These are phyloP conservation scores for Candida mesenterica DNA, from an alignment of 1,139 yeast species.

Conservation along the genomic window DNA sequence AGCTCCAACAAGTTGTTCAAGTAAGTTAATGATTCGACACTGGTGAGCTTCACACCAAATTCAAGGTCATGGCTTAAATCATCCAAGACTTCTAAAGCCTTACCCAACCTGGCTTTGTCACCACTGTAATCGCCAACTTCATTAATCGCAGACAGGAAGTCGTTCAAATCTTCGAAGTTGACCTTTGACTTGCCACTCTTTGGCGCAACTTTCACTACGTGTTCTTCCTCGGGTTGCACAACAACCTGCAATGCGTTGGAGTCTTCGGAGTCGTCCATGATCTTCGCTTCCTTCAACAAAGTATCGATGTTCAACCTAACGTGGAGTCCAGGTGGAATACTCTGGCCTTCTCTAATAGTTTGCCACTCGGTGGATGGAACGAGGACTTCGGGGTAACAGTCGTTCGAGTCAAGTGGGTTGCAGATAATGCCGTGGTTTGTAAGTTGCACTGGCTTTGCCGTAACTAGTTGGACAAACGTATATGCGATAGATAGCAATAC, in stretches of 20 bases:
- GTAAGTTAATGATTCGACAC: slow-evolving; percentile 18
- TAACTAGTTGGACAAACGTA: slow-evolving; percentile 1
- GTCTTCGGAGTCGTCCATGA: slow-evolving; percentile 25
- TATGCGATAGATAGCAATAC: slow-evolving; percentile 7
- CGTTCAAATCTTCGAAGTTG: slow-evolving; percentile 18
- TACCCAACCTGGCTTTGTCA: slow-evolving; percentile 17
- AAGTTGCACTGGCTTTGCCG: slow-evolving; percentile 1
- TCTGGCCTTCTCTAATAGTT: slow-evolving; percentile 61
- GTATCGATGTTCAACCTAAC: slow-evolving; percentile 69
- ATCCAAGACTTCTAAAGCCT: slow-evolving; percentile 46
- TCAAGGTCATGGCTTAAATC: slow-evolving; percentile 69
- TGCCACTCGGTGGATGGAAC: slow-evolving; percentile 69
- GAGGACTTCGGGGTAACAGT: slow-evolving; percentile 66
- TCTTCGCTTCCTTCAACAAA: slow-evolving; percentile 63
- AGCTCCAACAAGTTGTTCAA: slow-evolving; percentile 17
- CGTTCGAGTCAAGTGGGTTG: slow-evolving; percentile 40
- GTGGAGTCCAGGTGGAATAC: slow-evolving; percentile 76
- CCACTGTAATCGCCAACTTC: slow-evolving; percentile 20
- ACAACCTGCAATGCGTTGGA: slow-evolving; percentile 7
- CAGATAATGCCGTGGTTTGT: slow-evolving; percentile 30
- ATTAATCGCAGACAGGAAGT: slow-evolving; percentile 28
- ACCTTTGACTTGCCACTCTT: slow-evolving; percentile 9
- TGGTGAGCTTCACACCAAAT: slow-evolving; percentile 48
- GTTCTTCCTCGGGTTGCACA: slow-evolving; percentile 9
- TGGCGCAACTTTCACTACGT: slow-evolving; percentile 11